Conservation (phyloP, 179 eudicot genomes). For the Dionaea muscipula region DNA sequence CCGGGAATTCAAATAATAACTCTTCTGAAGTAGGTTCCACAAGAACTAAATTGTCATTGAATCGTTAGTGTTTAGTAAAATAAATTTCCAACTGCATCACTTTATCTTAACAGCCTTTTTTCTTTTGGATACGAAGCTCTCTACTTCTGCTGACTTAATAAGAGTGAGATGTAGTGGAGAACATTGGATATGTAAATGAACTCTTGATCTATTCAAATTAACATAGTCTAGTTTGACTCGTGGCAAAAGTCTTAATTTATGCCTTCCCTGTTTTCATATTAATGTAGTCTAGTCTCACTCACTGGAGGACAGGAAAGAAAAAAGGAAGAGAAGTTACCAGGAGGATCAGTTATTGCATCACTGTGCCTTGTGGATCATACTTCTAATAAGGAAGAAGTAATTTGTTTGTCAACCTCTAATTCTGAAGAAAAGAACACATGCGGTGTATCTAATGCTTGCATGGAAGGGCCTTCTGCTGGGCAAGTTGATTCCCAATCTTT, state of each 20-base stretch:
- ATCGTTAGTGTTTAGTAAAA: no score
- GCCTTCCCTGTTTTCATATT: neutral
- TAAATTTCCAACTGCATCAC: no score
- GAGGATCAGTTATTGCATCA: constrained; percentile 16
- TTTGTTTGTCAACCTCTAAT: constrained; percentile 2
- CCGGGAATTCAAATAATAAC: no score
- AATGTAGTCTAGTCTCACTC: neutral
- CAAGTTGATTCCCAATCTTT: constrained; percentile 3
- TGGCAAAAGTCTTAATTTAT: neutral
- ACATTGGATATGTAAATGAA: no score
- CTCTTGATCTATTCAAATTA: no score
- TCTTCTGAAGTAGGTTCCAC: no score
- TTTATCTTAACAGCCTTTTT: no score
- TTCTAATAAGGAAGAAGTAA: constrained; percentile 17
- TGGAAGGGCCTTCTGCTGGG: constrained; percentile 5
- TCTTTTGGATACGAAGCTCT: no score
- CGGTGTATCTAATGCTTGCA: constrained; percentile 7
- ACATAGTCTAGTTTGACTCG: no score
- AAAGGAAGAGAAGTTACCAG: constrained; percentile 16
- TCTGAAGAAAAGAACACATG: constrained; percentile 16
- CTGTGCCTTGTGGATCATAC: constrained; percentile 10
- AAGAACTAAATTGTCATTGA: no score
- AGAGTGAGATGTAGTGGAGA: no score
- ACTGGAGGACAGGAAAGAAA: constrained; percentile 13
- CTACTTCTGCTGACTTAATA: no score